Percentiles rank a stretch among this genome's conserved stretches.
phyloP scores from a whole-genome alignment of 2,329 filamentous ascomycete species.

The Penicillium sp. region DNA sequence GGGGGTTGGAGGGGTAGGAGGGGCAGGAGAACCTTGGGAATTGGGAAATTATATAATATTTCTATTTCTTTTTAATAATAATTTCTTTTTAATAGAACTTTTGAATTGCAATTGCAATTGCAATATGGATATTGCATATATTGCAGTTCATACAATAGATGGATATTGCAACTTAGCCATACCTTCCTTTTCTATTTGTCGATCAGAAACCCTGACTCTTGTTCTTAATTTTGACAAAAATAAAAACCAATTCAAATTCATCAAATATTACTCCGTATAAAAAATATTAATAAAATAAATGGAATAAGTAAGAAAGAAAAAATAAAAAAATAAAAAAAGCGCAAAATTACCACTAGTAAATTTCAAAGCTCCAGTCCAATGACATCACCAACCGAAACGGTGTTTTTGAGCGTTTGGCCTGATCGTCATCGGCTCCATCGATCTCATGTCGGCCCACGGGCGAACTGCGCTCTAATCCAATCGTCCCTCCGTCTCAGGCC shows the following conservation, averaged over 20 bases:
- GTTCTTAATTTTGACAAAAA: neutral
- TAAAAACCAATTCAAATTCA: neutral
- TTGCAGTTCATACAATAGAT: too few relatives aligned
- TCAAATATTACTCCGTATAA: neutral
- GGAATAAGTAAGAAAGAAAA: neutral
- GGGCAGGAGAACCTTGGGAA: constrained; percentile 3
- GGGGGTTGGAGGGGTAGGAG: neutral
- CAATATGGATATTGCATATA: neutral
- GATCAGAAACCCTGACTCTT: neutral
- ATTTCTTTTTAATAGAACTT: neutral
- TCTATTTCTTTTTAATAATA: neutral
- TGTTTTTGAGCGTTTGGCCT: constrained; percentile 29
- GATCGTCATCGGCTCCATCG: constrained; percentile 38
- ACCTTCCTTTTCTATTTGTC: constrained; percentile 2
- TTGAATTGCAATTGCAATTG: neutral
- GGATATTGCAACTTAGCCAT: neutral
- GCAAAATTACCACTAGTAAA: constrained; percentile 20
- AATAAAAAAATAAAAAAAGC: neutral
- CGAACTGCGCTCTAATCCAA: constrained; percentile 25
- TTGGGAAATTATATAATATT: constrained; percentile 1
- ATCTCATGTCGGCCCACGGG: constrained; percentile 32
- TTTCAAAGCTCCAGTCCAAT: constrained; percentile 25
- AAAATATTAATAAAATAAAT: neutral
- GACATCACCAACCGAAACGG: constrained; percentile 34
- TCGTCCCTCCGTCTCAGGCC: constrained; percentile 10